These are phyloP conservation scores for Boletus pseudopeckii DNA, from an alignment of 768 basidiomycete species.

Conservation along the genomic window DNA sequence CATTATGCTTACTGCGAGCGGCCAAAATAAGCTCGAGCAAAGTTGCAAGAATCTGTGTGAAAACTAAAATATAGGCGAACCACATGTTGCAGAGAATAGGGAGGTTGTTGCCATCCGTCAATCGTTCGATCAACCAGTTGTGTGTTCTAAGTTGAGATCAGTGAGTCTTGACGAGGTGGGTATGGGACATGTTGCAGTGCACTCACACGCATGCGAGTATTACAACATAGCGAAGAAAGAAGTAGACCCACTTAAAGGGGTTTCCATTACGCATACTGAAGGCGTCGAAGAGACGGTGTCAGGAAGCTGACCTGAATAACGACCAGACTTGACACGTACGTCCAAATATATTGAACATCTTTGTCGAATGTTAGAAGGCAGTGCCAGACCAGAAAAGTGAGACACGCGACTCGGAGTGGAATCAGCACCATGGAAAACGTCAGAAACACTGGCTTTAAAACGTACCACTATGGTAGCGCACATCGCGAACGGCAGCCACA, in stretches of 20 bases:
- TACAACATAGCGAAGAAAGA: conserved; percentile 27
- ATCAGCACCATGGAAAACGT: neutral
- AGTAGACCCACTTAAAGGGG: conserved; percentile 30
- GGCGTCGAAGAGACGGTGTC: neutral
- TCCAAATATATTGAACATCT: conserved; percentile 21
- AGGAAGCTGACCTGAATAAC: neutral
- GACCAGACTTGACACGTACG: conserved; percentile 10
- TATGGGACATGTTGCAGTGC: neutral
- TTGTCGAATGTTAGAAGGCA: conserved; percentile 13
- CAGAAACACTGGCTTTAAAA: too few relatives aligned
- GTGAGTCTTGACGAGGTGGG: neutral
- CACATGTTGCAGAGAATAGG: conserved; percentile 8
- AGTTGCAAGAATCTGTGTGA: conserved; percentile 8
- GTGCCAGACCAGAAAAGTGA: conserved; percentile 14
- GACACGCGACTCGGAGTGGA: conserved; percentile 5
- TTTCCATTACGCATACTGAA: conserved; percentile 23
- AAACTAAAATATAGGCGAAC: neutral
- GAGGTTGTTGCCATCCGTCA: conserved; percentile 13
- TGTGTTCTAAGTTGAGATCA: conserved; percentile 10
- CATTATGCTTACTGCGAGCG: conserved; percentile 9
- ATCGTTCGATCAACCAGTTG: conserved; percentile 5
- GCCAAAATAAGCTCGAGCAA: conserved; percentile 18
- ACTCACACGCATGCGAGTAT: conserved; percentile 23
- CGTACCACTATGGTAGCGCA: conserved; percentile 14
- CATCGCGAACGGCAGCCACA: conserved; percentile 1